Conservation (phyloP, 2,329 filamentous ascomycete species). For the Pestalotiopsis sp. region DNA sequence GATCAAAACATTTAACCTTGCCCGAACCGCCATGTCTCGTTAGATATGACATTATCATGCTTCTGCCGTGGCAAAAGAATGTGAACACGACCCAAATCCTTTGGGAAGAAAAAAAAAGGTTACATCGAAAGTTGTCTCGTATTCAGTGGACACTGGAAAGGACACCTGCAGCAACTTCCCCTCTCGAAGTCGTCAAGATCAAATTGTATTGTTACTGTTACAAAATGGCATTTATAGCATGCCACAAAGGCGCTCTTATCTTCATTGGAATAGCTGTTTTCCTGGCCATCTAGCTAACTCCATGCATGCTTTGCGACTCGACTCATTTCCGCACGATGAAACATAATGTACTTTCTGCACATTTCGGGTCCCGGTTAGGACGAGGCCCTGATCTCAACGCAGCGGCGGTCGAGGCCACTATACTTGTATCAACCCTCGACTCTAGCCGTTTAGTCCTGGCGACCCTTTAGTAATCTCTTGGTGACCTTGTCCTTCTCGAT, state of each 20-base stretch:
- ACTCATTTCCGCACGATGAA: slow-evolving; percentile 13
- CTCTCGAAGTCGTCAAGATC: background rate
- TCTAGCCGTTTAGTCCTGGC: slow-evolving; percentile 71
- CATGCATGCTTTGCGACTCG: background rate
- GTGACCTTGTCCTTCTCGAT: slow-evolving; percentile 99
- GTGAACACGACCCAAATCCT: too few species aligned
- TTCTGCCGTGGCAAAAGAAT: too few species aligned
- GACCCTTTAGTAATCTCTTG: slow-evolving; percentile 95
- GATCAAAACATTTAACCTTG: too few species aligned
- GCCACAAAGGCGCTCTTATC: slow-evolving; percentile 14
- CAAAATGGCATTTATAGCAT: slow-evolving; percentile 18
- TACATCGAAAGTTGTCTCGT: too few species aligned
- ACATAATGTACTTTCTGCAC: background rate
- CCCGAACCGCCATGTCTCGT: too few species aligned
- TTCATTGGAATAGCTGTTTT: slow-evolving; percentile 2
- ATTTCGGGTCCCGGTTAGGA: background rate
- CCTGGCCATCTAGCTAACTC: slow-evolving; percentile 4
- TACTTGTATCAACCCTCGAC: background rate
- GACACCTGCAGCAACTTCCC: background rate
- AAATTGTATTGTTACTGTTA: slow-evolving; percentile 22
- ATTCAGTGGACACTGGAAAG: too few species aligned
- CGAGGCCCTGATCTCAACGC: background rate
- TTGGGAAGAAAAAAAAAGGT: too few species aligned
- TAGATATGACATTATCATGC: too few species aligned
- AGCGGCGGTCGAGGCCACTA: background rate